Conservation (phyloP, 2,329 filamentous ascomycete genomes). For the Aspergillus piperis region DNA sequence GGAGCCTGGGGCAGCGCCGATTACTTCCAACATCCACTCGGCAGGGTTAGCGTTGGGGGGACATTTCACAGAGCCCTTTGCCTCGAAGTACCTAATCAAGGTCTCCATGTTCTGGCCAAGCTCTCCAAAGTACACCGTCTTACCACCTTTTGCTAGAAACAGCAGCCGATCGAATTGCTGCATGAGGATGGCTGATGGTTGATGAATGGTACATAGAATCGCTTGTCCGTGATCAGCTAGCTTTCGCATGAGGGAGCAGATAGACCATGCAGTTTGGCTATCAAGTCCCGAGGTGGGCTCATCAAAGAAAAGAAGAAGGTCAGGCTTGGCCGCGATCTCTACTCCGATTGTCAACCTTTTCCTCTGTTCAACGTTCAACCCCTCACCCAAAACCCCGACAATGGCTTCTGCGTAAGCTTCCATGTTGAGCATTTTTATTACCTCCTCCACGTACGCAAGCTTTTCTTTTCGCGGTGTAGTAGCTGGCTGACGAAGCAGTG, state of each 20-base stretch:
- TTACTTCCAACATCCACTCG: slow-evolving; percentile 62
- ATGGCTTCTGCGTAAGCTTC: slow-evolving; percentile 83
- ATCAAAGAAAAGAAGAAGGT: slow-evolving; percentile 84
- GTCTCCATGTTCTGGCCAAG: slow-evolving; percentile 60
- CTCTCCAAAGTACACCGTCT: slow-evolving; percentile 67
- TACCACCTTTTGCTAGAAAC: slow-evolving; percentile 64
- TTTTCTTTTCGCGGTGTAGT: slow-evolving; percentile 73
- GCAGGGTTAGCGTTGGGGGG: slow-evolving; percentile 67
- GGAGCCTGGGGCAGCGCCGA: slow-evolving; percentile 62
- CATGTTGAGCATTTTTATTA: slow-evolving; percentile 88
- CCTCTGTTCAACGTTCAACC: slow-evolving; percentile 61
- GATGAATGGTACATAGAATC: slow-evolving; percentile 90
- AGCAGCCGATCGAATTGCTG: slow-evolving; percentile 71
- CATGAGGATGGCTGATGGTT: slow-evolving; percentile 88
- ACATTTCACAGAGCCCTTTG: slow-evolving; percentile 61
- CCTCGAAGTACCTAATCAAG: slow-evolving; percentile 64
- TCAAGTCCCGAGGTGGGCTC: slow-evolving; percentile 92
- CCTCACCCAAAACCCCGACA: slow-evolving; percentile 83
- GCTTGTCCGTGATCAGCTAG: slow-evolving; percentile 86
- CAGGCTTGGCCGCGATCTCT: slow-evolving; percentile 86
- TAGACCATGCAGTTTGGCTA: slow-evolving; percentile 87
- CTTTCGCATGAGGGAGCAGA: slow-evolving; percentile 81
- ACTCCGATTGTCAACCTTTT: slow-evolving; percentile 87
- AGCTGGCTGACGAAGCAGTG: slow-evolving; percentile 77
- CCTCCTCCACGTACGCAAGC: slow-evolving; percentile 79